Percentiles rank a stretch among this genome's conserved stretches.
These are phyloP conservation scores for Pyrrhoderma noxium DNA, from an alignment of 1,284 basidiomycete genomes.

Conservation along the genomic window DNA sequence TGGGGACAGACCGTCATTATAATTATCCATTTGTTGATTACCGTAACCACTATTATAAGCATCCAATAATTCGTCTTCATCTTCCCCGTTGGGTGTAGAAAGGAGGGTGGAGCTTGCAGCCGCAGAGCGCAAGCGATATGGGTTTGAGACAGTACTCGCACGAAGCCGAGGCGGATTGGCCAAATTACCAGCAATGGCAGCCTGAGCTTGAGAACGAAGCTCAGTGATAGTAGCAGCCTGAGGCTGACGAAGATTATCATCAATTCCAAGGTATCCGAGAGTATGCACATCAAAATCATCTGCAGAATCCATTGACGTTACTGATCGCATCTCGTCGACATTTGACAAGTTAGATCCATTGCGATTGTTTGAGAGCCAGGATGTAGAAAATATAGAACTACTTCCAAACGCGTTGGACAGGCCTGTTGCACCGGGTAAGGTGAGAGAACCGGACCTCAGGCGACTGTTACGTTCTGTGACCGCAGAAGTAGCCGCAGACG, in stretches of 20 bases:
- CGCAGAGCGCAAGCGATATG: conserved; percentile 60
- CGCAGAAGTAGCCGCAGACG: conserved; percentile 52
- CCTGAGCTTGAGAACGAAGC: conserved; percentile 79
- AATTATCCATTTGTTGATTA: conserved; percentile 52
- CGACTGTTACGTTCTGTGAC: conserved; percentile 67
- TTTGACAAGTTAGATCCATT: conserved; percentile 49
- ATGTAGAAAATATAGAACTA: conserved; percentile 78
- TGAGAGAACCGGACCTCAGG: conserved; percentile 83
- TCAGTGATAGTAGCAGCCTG: conserved; percentile 76
- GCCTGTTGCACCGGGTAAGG: conserved; percentile 61
- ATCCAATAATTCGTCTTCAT: conserved; percentile 68
- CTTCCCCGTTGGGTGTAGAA: conserved; percentile 53
- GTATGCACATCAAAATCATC: conserved; percentile 92
- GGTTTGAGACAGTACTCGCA: conserved; percentile 86
- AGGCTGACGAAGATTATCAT: conserved; percentile 60
- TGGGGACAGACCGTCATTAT: conserved; percentile 44
- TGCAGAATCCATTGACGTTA: conserved; percentile 69
- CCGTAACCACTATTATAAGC: conserved; percentile 43
- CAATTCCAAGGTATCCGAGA: conserved; percentile 90
- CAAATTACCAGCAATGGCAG: conserved; percentile 77
- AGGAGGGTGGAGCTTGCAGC: conserved; percentile 44
- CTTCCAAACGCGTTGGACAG: conserved; percentile 79
- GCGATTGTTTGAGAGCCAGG: conserved; percentile 69
- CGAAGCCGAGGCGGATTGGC: conserved; percentile 73
- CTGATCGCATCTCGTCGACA: conserved; percentile 72